Evolutionary conservation across 2,329 filamentous ascomycete genomes (phyloP), one percentile per base, ranked within the genome.

Genomic region (Fusarium sp.): DNA sequence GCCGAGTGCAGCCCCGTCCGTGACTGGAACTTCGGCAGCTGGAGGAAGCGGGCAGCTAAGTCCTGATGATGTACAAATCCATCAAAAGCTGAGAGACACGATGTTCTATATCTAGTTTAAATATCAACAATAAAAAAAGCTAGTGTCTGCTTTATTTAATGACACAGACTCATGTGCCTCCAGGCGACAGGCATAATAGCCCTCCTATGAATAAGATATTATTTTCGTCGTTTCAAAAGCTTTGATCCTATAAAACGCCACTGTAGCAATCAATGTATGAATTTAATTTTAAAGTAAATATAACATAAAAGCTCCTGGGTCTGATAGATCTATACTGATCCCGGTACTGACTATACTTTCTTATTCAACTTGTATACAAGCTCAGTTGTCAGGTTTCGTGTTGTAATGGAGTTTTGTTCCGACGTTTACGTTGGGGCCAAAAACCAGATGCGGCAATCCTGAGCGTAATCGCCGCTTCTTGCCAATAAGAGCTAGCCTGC

Each of bases 381-480:
- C 8, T 48, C 4, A n/a, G n/a, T n/a, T n/a, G 11, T 24, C 11
- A 8, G 6, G 18, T 10, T 32, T 18, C 11, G 8, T 24, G 15
- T 7, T 14, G 3, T 14, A 9, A n/a, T 2, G 22, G 3, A 13
- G 15, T 2, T 17, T 32, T n/a, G 13, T 32, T 14, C 22, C 11
- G 5, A n/a, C 8, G 3, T n/a, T 2, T n/a, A 13, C 1, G 11
- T 14, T 24, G 5, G 32, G 26, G 6, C 8, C 0, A 50, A 5
- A 5, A 24, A 50, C 22, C 17, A 5, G 5, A 36, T 26, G 1
- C 9, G 6, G 50, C 4, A 36, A 26, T 38, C 3, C 0, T 4
- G 9, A 20, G 13, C 5, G 3, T 0, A 3, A 0, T 36, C 50
- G 32, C n/a, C 50, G 18, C 0, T 1, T 12, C 9, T 9, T 53